Evolutionary conservation across 495 filamentous ascomycete species (phyloP).

Genomic region (Aspergillus carlsbadensis): DNA sequence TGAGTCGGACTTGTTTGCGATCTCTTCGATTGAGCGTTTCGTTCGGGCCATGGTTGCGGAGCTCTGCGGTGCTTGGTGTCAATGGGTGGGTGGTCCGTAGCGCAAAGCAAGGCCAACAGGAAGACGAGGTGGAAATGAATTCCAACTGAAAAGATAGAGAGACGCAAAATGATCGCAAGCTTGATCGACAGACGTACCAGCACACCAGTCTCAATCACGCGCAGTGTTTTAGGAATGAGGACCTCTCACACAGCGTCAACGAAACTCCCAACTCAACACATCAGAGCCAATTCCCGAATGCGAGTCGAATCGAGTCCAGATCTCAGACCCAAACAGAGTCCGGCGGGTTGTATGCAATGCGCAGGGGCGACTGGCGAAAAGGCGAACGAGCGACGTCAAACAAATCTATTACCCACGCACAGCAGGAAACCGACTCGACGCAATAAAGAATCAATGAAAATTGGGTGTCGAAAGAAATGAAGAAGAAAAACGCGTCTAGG

Average conservation of each 20-base stretch:
- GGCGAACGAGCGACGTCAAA: slow-evolving; percentile 4
- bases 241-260: slow-evolving; percentile 11
- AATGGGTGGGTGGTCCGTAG: no score
- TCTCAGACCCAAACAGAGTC: neutral
- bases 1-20: slow-evolving; percentile 81
- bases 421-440: neutral
- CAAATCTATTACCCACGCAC: neutral
- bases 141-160: slow-evolving; percentile 7
- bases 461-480: neutral
- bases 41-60: slow-evolving; percentile 44
- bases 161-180: slow-evolving; percentile 4
- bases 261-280: slow-evolving; percentile 3
- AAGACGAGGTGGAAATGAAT: neutral
- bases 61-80: slow-evolving; percentile 14
- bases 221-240: slow-evolving; percentile 3
- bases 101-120: neutral
- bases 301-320: neutral
- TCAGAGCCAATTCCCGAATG: neutral
- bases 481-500: slow-evolving; percentile 9
- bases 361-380: slow-evolving; percentile 7
- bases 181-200: neutral
- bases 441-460: neutral
- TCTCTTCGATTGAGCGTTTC: slow-evolving; percentile 72
- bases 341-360: slow-evolving; percentile 8
- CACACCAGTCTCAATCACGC: slow-evolving; percentile 1